A percentile compares a stretch with the other conserved stretches of the same genome.
These are phyloP conservation scores for Quercus alba DNA, from an alignment of 306 rosid genomes.

Conservation along the genomic window DNA sequence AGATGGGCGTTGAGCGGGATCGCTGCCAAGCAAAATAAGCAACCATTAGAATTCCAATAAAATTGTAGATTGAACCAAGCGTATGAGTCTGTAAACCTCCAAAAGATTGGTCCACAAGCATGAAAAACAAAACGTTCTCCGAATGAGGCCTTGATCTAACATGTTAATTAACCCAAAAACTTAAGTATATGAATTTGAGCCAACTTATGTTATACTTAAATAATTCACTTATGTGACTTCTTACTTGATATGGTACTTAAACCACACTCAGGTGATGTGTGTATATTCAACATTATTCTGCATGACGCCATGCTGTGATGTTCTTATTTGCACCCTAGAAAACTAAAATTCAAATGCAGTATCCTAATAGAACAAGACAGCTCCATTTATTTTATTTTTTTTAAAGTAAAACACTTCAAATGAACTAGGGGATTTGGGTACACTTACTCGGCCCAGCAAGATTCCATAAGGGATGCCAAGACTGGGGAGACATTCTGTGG, in stretches of 20 bases:
- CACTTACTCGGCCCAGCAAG: conserved; percentile 98
- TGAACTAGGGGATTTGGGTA: not conserved
- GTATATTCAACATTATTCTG: too few species aligned
- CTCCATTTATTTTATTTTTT: not conserved
- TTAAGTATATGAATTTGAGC: too few species aligned
- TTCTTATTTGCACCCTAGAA: not conserved
- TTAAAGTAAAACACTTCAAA: not conserved
- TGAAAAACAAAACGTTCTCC: too few species aligned
- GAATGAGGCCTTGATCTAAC: too few species aligned
- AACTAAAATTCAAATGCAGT: not conserved
- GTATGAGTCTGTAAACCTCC: too few species aligned
- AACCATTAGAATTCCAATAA: conserved; percentile 18
- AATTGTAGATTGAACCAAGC: not conserved
- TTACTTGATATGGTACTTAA: too few species aligned
- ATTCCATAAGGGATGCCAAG: conserved; percentile 79
- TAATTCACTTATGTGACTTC: too few species aligned
- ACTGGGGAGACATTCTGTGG: conserved; percentile 71
- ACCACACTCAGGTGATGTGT: too few species aligned
- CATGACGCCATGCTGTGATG: not conserved
- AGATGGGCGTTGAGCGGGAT: conserved; percentile 73
- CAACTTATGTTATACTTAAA: too few species aligned
- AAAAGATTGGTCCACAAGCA: too few species aligned
- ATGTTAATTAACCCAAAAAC: too few species aligned
- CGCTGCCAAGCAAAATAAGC: conserved; percentile 45
- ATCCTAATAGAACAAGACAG: not conserved